Evolutionary conservation across 1,284 basidiomycete genomes (phyloP).

Genomic region (Fomitopsis schrenkii): DNA sequence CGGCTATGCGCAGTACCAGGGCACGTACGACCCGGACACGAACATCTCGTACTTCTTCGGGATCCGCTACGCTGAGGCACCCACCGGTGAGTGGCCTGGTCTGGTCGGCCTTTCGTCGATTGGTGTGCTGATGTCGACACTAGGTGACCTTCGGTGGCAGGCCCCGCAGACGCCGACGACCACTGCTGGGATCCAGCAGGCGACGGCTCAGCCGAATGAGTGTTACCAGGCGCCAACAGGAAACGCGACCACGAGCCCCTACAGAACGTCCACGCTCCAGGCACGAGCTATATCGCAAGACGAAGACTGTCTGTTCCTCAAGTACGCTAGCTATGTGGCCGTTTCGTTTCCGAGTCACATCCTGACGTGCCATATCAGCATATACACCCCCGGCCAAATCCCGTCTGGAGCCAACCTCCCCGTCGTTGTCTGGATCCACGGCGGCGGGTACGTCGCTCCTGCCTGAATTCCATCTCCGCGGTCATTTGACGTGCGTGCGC

Average conservation of each 20-base stretch:
- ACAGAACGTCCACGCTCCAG: neutral
- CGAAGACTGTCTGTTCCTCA: neutral
- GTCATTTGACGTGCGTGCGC: neutral
- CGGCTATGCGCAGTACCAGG: neutral
- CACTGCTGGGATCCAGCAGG: neutral
- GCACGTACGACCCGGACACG: neutral
- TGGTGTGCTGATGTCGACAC: neutral
- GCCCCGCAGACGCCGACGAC: neutral
- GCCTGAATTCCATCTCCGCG: neutral
- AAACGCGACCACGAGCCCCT: neutral
- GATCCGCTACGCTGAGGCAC: neutral
- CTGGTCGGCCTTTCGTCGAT: neutral
- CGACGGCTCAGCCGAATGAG: neutral
- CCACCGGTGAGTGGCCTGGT: neutral
- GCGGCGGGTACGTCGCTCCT: neutral
- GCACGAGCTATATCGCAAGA: neutral
- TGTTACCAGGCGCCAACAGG: neutral
- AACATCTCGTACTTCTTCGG: neutral
- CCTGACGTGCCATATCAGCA: neutral
- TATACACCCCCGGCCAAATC: neutral
- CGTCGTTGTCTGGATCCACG: neutral
- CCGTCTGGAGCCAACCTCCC: neutral
- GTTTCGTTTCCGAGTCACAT: neutral
- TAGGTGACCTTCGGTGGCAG: neutral
- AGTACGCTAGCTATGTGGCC: neutral